Evolutionary conservation across 2,329 filamentous ascomycete genomes (phyloP).

Genomic region (Hypoxylon sp.): DNA sequence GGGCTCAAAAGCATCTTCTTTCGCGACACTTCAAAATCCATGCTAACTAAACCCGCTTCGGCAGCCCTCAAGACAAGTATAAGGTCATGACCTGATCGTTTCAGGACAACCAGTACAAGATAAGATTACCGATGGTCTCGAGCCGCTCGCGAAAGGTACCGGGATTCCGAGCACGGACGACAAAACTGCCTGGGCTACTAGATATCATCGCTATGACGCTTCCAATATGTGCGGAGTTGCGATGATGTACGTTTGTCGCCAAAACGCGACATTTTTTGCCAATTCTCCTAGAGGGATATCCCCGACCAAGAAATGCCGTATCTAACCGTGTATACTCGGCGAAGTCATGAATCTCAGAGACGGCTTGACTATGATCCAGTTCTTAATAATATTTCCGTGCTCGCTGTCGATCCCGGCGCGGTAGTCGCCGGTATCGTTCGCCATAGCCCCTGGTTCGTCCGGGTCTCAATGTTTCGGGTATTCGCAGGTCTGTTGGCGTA

Average conservation of each 20-base stretch:
- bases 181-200: constrained; percentile 6
- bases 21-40: no score
- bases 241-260: constrained; percentile 17
- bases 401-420: background rate
- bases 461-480: no score
- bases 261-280: no score
- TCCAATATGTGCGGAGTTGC: constrained; percentile 20
- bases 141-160: constrained; percentile 13
- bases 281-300: background rate
- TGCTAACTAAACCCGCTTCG: no score
- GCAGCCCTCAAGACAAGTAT: no score
- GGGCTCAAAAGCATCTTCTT: no score
- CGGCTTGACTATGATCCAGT: constrained; percentile 2
- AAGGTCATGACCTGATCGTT: background rate
- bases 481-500: constrained; percentile 4
- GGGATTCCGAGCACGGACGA: constrained; percentile 5
- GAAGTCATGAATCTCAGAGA: background rate
- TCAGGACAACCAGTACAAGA: constrained; percentile 5
- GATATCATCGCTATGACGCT: constrained; percentile 19
- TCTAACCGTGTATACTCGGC: background rate
- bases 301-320: background rate
- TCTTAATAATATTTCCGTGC: background rate
- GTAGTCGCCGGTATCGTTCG: constrained; percentile 14
- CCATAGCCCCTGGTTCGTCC: constrained; percentile 24
- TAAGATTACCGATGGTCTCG: constrained; percentile 15